Conservation (phyloP, 495 filamentous ascomycete genomes). For the Schizothecium vesticola region DNA sequence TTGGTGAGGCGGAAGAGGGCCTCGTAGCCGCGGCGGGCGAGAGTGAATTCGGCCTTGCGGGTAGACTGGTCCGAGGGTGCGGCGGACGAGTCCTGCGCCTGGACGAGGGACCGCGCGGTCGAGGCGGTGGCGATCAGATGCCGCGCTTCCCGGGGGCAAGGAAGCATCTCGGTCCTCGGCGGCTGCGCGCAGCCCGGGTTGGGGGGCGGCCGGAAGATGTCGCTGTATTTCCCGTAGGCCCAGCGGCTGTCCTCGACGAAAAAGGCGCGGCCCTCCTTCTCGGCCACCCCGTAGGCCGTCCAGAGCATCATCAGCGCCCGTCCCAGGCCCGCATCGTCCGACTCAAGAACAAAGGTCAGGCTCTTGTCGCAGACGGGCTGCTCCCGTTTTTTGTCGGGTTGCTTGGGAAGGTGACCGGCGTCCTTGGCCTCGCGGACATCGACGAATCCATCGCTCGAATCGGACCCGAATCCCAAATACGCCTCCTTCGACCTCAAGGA, state of each 20-base stretch:
- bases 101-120: constrained; percentile 50
- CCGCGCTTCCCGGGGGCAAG: constrained; percentile 62
- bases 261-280: constrained; percentile 62
- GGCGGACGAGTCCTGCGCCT: constrained; percentile 48
- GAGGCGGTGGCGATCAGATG: constrained; percentile 65
- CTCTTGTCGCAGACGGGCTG: constrained; percentile 54
- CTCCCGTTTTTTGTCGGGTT: constrained; percentile 16
- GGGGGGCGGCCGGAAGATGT: constrained; percentile 60
- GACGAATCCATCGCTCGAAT: constrained; percentile 59
- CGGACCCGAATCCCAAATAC: constrained; percentile 49
- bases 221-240: constrained; percentile 65
- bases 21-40: constrained; percentile 59
- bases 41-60: constrained; percentile 47
- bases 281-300: constrained; percentile 69
- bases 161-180: constrained; percentile 57
- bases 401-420: constrained; percentile 48
- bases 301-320: constrained; percentile 65
- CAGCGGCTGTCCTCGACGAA: constrained; percentile 73
- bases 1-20: constrained; percentile 55
- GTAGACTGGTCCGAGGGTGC: constrained; percentile 31
- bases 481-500: constrained; percentile 36
- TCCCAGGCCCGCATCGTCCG: constrained; percentile 61
- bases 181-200: constrained; percentile 53
- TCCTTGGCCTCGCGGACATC: constrained; percentile 60
- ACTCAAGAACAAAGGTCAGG: constrained; percentile 66